Evolutionary conservation across 73 alveolate genomes (phyloP).

Genomic region (Durusdinium trenchii): DNA sequence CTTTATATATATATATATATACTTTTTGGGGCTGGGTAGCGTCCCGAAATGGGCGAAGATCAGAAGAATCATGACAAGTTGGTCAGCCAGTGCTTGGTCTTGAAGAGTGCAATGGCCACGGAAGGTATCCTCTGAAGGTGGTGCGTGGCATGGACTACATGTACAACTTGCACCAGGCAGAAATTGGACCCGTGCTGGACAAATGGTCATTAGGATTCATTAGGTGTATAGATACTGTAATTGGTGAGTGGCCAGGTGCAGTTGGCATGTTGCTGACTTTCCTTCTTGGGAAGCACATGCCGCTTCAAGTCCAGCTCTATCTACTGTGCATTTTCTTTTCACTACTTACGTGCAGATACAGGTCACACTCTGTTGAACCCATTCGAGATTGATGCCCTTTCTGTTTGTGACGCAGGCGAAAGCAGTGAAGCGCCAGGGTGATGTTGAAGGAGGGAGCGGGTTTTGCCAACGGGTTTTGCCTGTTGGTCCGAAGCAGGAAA

Average conservation of each 20-base stretch:
- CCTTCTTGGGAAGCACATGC: no score
- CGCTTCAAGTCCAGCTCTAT: not conserved
- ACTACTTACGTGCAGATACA: not conserved
- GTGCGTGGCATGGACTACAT: slow-evolving; percentile 54
- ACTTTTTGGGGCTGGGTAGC: not conserved
- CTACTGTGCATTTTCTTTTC: not conserved
- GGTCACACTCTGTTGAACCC: no score
- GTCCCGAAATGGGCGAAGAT: not conserved
- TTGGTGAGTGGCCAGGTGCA: no score
- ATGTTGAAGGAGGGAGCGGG: no score
- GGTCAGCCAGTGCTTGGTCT: not conserved
- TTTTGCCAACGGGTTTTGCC: no score
- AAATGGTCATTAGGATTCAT: no score
- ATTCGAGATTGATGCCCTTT: no score
- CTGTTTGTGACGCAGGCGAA: no score
- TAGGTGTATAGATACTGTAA: not conserved
- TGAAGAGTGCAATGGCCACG: not conserved
- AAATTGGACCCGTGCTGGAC: not conserved
- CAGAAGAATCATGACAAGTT: not conserved
- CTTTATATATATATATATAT: no score
- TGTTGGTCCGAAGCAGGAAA: no score
- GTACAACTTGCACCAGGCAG: slow-evolving; percentile 54
- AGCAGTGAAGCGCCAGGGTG: no score
- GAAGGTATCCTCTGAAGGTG: slow-evolving; percentile 11
- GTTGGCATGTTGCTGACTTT: no score